Conservation (phyloP, 306 rosid species). For the Erythrophleum fordii region DNA sequence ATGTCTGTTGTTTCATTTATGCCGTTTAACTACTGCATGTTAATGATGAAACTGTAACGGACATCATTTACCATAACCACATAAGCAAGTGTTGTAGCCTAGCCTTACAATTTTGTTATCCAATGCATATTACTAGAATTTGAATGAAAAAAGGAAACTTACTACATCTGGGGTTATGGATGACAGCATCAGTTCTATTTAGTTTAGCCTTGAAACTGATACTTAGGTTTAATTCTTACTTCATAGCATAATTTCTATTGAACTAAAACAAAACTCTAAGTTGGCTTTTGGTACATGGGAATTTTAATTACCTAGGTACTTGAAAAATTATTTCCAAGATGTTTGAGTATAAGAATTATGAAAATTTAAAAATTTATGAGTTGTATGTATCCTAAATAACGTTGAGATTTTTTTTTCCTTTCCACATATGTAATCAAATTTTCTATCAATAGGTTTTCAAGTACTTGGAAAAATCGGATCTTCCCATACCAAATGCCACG, state of each 20-base stretch:
- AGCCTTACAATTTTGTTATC: not conserved
- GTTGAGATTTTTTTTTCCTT: not conserved
- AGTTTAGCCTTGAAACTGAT: not conserved
- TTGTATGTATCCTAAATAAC: no score
- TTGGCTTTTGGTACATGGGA: no score
- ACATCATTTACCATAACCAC: not conserved
- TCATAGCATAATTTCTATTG: not conserved
- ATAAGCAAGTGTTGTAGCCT: not conserved
- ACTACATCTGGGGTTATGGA: not conserved
- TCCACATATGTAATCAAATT: no score
- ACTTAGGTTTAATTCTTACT: not conserved
- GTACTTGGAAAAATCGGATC: no score
- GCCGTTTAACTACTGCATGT: constrained; percentile 5
- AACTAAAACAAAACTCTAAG: no score
- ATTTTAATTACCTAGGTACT: no score
- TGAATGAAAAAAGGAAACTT: not conserved
- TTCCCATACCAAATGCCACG: no score
- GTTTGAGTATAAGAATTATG: no score
- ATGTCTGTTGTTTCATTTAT: constrained; percentile 20
- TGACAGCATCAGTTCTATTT: constrained; percentile 3
- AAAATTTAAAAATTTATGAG: no score
- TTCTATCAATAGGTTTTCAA: no score
- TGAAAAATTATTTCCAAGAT: no score
- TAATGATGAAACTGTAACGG: not conserved
- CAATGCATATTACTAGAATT: not conserved